These are phyloP conservation scores for Wickerhamomyces silvicola DNA, from an alignment of 805 yeast species.

Conservation along the genomic window DNA sequence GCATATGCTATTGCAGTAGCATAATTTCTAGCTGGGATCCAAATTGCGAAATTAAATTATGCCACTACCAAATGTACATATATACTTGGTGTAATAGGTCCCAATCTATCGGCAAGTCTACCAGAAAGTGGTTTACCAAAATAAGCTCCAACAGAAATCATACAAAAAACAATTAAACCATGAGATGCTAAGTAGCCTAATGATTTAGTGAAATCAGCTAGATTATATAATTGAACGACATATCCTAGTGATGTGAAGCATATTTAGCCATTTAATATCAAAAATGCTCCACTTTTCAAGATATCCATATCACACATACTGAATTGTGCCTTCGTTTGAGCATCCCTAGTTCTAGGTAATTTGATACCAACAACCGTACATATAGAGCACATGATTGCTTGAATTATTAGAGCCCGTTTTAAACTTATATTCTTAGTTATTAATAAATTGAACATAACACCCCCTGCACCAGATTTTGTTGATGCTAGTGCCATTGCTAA, in stretches of 20 bases:
- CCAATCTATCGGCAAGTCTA: constrained; percentile 40
- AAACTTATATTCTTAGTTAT: constrained; percentile 26
- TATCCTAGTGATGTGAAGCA: constrained; percentile 52
- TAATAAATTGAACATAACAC: constrained; percentile 34
- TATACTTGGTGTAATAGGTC: constrained; percentile 42
- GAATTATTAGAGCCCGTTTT: constrained; percentile 30
- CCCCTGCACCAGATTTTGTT: constrained; percentile 39
- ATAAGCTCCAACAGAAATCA: constrained; percentile 52
- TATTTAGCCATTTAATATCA: constrained; percentile 34
- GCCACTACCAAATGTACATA: constrained; percentile 33
- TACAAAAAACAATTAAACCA: constrained; percentile 53
- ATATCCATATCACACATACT: constrained; percentile 36
- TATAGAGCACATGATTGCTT: constrained; percentile 30
- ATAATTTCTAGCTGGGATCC: constrained; percentile 51
- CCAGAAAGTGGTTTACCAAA: constrained; percentile 55
- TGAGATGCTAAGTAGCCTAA: constrained; percentile 49
- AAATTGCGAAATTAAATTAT: constrained; percentile 40
- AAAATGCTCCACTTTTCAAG: constrained; percentile 34
- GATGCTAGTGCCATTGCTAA: constrained; percentile 33
- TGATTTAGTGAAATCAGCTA: constrained; percentile 54
- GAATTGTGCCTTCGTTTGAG: constrained; percentile 29
- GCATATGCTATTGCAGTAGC: constrained; percentile 52
- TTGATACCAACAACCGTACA: constrained; percentile 28
- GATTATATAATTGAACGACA: constrained; percentile 49
- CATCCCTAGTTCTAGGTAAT: constrained; percentile 32